Conservation (phyloP, 1,284 basidiomycete genomes). For the Puccinia coronata region DNA sequence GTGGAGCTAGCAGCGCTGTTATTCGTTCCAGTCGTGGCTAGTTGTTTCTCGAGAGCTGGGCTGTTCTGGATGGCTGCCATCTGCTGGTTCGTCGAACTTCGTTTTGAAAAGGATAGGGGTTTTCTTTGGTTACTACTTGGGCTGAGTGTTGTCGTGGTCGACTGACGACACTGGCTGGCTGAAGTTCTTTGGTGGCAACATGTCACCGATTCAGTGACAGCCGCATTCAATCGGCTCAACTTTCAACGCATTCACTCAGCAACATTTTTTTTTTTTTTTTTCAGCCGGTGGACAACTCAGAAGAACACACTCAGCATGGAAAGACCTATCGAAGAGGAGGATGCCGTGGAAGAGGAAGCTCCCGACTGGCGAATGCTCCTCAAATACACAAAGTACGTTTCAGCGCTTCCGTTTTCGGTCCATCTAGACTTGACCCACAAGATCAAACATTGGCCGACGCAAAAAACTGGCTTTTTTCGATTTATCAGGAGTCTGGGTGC, state of each 20-base stretch:
- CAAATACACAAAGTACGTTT: constrained; percentile 30
- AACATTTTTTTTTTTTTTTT: too few relatives aligned
- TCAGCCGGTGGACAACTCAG: neutral
- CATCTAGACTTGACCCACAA: too few relatives aligned
- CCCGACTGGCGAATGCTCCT: constrained; percentile 47
- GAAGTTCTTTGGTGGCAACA: neutral
- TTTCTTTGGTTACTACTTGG: neutral
- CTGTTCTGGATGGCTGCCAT: too few relatives aligned
- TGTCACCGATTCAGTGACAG: constrained; percentile 24
- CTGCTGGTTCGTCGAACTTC: too few relatives aligned
- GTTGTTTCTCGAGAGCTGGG: too few relatives aligned
- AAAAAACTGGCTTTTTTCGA: neutral
- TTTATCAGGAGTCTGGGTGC: constrained; percentile 25
- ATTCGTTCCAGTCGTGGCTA: neutral
- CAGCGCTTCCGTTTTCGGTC: too few relatives aligned
- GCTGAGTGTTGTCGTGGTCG: neutral
- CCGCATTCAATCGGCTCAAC: neutral
- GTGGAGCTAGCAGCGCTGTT: neutral
- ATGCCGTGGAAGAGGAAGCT: constrained; percentile 43
- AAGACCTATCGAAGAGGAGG: constrained; percentile 26
- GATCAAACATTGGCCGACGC: neutral
- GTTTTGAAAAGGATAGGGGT: neutral
- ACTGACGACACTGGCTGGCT: neutral
- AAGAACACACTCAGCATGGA: neutral
- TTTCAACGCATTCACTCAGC: neutral